A percentile compares a stretch with the other conserved stretches of the same genome.
Evolutionary conservation across 2,329 filamentous ascomycete species (phyloP).

Genomic region (Fonsecaea multimorphosa): DNA sequence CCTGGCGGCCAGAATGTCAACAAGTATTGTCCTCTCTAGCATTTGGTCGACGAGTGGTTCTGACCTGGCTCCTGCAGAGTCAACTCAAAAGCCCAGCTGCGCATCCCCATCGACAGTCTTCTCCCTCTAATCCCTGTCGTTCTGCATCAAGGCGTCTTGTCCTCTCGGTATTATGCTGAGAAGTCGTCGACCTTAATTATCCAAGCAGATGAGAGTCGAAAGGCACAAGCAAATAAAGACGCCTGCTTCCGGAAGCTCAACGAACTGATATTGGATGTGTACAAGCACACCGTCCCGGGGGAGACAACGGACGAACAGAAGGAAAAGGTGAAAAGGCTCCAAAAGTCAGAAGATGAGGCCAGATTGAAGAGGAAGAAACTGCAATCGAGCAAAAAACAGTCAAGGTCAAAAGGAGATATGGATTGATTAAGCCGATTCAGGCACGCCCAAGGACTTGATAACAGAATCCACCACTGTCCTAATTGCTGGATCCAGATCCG

Average conservation of each 20-base stretch:
- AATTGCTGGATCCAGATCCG: constrained; percentile 60
- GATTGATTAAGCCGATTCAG: constrained; percentile 26
- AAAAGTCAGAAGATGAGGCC: constrained; percentile 64
- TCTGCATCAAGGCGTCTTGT: constrained; percentile 59
- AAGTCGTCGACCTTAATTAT: constrained; percentile 63
- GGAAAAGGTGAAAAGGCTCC: constrained; percentile 60
- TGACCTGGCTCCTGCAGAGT: constrained; percentile 54
- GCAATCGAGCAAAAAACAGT: constrained; percentile 67
- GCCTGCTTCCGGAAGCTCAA: constrained; percentile 65
- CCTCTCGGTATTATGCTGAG: constrained; percentile 62
- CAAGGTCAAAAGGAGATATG: constrained; percentile 35
- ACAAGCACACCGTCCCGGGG: constrained; percentile 60
- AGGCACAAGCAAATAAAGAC: constrained; percentile 65
- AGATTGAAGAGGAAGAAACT: constrained; percentile 65
- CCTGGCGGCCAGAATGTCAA: constrained; percentile 73
- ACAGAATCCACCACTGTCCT: constrained; percentile 56
- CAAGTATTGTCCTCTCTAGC: constrained; percentile 58
- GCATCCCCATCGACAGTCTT: constrained; percentile 59
- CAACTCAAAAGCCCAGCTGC: constrained; percentile 70
- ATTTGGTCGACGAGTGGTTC: neutral
- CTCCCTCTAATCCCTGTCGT: constrained; percentile 60
- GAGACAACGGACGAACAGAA: constrained; percentile 64
- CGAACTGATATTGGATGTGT: constrained; percentile 60
- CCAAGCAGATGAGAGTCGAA: constrained; percentile 68
- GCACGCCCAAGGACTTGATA: constrained; percentile 17